phyloP scores from a whole-genome alignment of 2,329 filamentous ascomycete species.

The Neofusicoccum cordaticola region DNA sequence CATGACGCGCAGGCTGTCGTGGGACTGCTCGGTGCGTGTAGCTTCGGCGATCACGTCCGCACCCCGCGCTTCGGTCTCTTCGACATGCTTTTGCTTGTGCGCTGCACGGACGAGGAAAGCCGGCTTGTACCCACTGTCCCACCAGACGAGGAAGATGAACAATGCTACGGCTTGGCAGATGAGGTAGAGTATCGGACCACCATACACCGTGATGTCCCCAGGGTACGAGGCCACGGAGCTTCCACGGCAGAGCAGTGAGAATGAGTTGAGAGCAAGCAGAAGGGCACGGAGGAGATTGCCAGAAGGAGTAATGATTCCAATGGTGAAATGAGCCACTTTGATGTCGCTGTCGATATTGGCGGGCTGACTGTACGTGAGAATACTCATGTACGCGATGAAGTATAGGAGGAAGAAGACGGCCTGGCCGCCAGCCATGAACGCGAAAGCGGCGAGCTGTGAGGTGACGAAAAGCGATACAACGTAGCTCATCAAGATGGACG shows the following conservation, averaged over 20 bases:
- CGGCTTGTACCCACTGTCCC: slow-evolving; percentile 68
- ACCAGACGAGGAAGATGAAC: slow-evolving; percentile 72
- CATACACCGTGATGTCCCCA: slow-evolving; percentile 69
- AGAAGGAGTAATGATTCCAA: slow-evolving; percentile 72
- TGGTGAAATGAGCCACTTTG: slow-evolving; percentile 69
- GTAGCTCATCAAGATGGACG: slow-evolving; percentile 74
- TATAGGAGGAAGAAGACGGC: slow-evolving; percentile 52
- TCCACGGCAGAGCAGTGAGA: slow-evolving; percentile 70
- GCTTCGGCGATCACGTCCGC: slow-evolving; percentile 65
- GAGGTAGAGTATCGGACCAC: slow-evolving; percentile 81
- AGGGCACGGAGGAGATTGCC: slow-evolving; percentile 71
- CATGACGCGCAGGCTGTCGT: slow-evolving; percentile 72
- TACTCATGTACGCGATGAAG: slow-evolving; percentile 50
- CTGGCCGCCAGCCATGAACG: slow-evolving; percentile 75
- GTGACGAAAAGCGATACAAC: slow-evolving; percentile 75
- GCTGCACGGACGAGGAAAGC: slow-evolving; percentile 48
- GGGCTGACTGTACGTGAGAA: slow-evolving; percentile 71
- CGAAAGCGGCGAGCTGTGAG: slow-evolving; percentile 80
- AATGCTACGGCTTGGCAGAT: slow-evolving; percentile 69
- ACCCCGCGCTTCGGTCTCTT: slow-evolving; percentile 44
- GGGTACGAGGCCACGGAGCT: slow-evolving; percentile 66
- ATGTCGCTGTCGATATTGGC: slow-evolving; percentile 66
- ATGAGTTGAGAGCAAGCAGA: slow-evolving; percentile 77
- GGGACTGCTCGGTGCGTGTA: slow-evolving; percentile 57
- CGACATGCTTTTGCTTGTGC: slow-evolving; percentile 40